phyloP scores from a whole-genome alignment of 1,284 basidiomycete genomes.

The Papiliotrema laurentii region DNA sequence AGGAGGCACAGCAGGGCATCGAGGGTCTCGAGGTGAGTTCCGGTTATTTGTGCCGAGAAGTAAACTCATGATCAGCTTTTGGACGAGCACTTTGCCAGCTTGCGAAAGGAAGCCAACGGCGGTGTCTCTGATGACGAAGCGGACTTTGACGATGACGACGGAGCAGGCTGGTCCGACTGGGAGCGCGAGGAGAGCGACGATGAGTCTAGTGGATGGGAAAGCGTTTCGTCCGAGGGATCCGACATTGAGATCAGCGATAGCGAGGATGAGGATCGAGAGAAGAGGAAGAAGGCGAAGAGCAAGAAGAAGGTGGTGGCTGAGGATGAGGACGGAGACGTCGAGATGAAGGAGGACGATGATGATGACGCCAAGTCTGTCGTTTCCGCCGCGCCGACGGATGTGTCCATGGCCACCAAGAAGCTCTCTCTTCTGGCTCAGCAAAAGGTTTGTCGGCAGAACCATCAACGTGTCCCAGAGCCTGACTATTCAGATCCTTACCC shows the following conservation, averaged over 20 bases:
- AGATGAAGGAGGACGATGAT: constrained; percentile 22
- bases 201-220: constrained; percentile 76
- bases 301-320: constrained; percentile 12
- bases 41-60: constrained; percentile 6
- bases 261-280: constrained; percentile 64
- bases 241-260: constrained; percentile 77
- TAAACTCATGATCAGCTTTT: constrained; percentile 58
- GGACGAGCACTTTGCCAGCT: constrained; percentile 73
- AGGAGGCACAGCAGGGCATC: constrained; percentile 68
- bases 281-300: constrained; percentile 38
- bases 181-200: constrained; percentile 68
- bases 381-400: constrained; percentile 39
- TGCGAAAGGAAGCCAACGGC: constrained; percentile 60
- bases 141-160: constrained; percentile 59
- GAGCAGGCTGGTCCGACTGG: constrained; percentile 80
- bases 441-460: constrained; percentile 31
- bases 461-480: not conserved
- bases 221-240: constrained; percentile 70
- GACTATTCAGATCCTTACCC: constrained; percentile 79
- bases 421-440: constrained; percentile 47
- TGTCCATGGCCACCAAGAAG: constrained; percentile 38
- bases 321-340: constrained; percentile 16
- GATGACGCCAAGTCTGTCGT: constrained; percentile 41
- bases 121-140: constrained; percentile 51
- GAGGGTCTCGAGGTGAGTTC: constrained; percentile 74